Base-by-base conservation (phyloP, 345 rosid species). In the Populus pruinosa region DNA sequence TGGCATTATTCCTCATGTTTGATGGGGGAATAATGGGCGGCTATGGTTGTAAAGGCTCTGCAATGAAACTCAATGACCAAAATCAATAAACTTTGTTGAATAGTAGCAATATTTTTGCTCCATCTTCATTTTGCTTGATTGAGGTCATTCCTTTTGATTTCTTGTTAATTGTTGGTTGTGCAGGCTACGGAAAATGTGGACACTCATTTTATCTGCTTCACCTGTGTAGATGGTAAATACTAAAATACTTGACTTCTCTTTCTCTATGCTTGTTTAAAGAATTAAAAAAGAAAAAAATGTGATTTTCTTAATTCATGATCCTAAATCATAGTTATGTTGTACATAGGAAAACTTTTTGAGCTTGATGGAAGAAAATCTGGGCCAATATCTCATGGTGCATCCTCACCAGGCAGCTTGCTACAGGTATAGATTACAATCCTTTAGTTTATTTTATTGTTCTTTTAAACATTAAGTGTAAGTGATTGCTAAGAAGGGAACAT, bases 361-460 rank as follows among this genome's bases (percentile, higher is more conserved):
- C 98, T 92, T 78, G 96, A 96, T 82, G 98, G 99, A 81, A 92
- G 96, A 73, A 96, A 91, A 78, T 87, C 90, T 3, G 89, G 88
- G 77, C 96, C 98, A 13, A 85, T 92, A 67, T 87, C 90, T n/a
- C 98, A 90, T 35, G 94, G 94, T 69, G 79, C 90, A 68, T 89
- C 97, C 33, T 86, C 94, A 41, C 92, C 90, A 36, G 84, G 88
- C 83, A 88, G 85, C 83, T 83, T 95, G 53, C 77, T 95, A 82
- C 81, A 91, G 96, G 99, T 93, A 64, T 43, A 35, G 62, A 43
- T 55, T 61, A 66, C 13, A 35, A 63, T 17, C 70, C 59, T 70
- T 55, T 3, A 0, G 65, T 44, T 23, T 59, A 2, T 23, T 27
- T 27, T 69, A 50, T 27, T 55, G 61, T 1, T 31, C 6, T 9